Evolutionary conservation across 805 yeast genomes (phyloP).

Genomic region (Metschnikowia cubensis): DNA sequence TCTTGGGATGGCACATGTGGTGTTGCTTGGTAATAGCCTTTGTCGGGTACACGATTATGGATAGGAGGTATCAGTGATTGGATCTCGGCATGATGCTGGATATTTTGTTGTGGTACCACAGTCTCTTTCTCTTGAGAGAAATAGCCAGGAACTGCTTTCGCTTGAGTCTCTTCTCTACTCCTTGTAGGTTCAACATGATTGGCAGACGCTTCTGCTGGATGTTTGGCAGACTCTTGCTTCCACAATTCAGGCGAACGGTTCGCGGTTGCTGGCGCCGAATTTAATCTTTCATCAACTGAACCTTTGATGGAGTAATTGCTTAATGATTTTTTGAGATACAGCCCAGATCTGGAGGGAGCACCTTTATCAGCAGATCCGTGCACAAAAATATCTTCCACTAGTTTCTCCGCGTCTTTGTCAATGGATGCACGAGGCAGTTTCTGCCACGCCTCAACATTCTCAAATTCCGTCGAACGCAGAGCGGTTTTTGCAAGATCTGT

Average conservation of each 20-base stretch:
- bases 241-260: background rate
- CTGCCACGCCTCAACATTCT: slow-evolving; percentile 35
- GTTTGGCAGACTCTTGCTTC: background rate
- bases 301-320: background rate
- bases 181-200: background rate
- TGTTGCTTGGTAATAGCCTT: background rate
- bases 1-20: background rate
- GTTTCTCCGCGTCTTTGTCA: slow-evolving; percentile 31
- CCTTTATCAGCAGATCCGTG: background rate
- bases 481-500: background rate
- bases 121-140: background rate
- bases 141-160: background rate
- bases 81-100: background rate
- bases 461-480: slow-evolving; percentile 1
- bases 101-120: background rate
- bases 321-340: background rate
- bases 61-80: background rate
- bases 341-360: background rate
- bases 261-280: background rate
- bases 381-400: slow-evolving; percentile 41
- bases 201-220: background rate
- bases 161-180: background rate
- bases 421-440: slow-evolving; percentile 17
- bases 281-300: background rate
- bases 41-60: background rate